Evolutionary conservation across 306 rosid species (phyloP), one percentile per base, ranked within the genome.

Genomic region (Cercis canadensis): DNA sequence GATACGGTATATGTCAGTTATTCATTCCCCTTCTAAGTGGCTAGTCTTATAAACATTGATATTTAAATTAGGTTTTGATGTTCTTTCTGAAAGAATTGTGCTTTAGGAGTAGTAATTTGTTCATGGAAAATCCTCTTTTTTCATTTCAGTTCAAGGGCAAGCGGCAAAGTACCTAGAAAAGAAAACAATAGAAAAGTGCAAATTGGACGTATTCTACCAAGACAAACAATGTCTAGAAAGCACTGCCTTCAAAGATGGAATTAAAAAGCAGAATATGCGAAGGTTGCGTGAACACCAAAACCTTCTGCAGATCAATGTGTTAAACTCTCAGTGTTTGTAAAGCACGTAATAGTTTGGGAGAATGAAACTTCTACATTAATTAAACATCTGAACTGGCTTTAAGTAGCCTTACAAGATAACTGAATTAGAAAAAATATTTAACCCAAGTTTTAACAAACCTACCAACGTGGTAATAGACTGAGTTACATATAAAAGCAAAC

Each of bases 111-210:
- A 31, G 24, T 59, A 50, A 67, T 56, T 37, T 78, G 64, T 65
- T 61, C 65, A 57, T 49, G 67, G 61, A 24, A 43, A 66, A 54
- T 58, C 53, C 41, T 75, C 14, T 59, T 59, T 77, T 13, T n/a
- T 71, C 36, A 33, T 78, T 18, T 68, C 90, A 90, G 97, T 93
- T 82, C 96, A 82, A 81, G 89, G 71, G 62, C 97, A 85, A 76
- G 78, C 94, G 8, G 86, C 85, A 29, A 81, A 84, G 82, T 93
- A 93, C 84, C 69, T 85, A 49, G 78, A 84, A 62, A 84, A 77
- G 82, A 90, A 85, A 84, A 76, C 37, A 31, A 79, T 70, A 37
- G 84, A 65, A 58, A 77, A 34, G 70, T 66, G 52, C 65, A 78
- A 21, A 37, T 68, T 40, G 14, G 40, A 60, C 51, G 52, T 71